Conservation (phyloP, 768 basidiomycete species). For the Boletus speciosus region DNA sequence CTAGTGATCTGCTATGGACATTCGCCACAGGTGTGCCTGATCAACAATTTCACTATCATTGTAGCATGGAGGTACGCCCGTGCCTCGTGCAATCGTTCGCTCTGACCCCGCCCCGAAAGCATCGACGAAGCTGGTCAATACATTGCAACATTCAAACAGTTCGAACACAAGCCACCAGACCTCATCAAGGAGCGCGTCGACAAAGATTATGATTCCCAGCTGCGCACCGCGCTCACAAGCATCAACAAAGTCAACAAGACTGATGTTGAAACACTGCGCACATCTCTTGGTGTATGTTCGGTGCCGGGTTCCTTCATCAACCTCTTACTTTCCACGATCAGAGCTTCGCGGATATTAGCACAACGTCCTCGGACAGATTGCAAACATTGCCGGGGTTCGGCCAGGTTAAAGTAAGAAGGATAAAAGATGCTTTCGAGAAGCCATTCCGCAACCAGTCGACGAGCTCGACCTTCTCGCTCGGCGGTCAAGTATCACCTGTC, state of each 20-base stretch:
- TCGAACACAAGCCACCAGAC: conserved; percentile 89
- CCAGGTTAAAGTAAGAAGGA: conserved; percentile 86
- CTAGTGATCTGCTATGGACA: conserved; percentile 1
- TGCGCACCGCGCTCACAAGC: conserved; percentile 80
- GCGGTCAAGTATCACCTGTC: conserved; percentile 21
- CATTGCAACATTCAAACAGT: conserved; percentile 86
- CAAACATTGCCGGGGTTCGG: conserved; percentile 89
- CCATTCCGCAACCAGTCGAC: conserved; percentile 75
- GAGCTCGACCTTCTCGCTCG: conserved; percentile 36
- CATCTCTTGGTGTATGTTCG: conserved; percentile 80
- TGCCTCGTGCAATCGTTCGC: not conserved
- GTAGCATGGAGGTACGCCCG: conserved; percentile 81
- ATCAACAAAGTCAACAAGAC: conserved; percentile 97
- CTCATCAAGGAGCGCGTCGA: conserved; percentile 93
- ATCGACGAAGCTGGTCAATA: conserved; percentile 92
- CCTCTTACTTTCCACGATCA: conserved; percentile 31
- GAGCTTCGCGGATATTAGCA: conserved; percentile 84
- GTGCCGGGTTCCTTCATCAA: not conserved
- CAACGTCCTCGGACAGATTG: conserved; percentile 68
- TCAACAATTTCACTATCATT: conserved; percentile 91
- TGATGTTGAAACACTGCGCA: conserved; percentile 88
- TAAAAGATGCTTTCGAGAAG: conserved; percentile 88
- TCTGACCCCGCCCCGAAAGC: conserved; percentile 37
- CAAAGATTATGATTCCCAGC: conserved; percentile 78
- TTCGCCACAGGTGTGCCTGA: conserved; percentile 61